Evolutionary conservation across 805 yeast genomes (phyloP), one percentile per base, ranked within the genome.

Genomic region (Spathaspora hagerdaliae): DNA sequence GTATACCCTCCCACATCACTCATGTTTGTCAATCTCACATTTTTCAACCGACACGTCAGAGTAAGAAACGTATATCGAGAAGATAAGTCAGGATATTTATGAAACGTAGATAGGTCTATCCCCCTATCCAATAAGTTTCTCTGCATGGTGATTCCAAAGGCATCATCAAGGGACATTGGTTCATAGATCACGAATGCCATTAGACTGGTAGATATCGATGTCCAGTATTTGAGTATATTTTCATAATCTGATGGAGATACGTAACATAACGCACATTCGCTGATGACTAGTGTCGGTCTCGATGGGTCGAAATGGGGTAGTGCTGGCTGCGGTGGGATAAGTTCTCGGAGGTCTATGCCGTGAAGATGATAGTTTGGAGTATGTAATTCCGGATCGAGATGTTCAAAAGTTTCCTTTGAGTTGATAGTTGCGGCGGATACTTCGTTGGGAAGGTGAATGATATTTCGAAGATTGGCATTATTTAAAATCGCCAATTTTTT

Each of bases 251-350:
- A 65, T 1, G 83, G 80, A 4, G 75, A 68, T 49, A 85, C 55
- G 58, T 86, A 86, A 57, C 95, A 87, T 32, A 87, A 65, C 32
- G 87, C 87, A 63, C 94, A 87, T 59, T 86, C 95, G 50, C 87
- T 79, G 14, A 86, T 58, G 2, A 87, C 61, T 12, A 87, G 55
- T 0, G 94, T 85, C 7, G 87, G 87, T 3, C 62, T 34, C 1
- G 55, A 35, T 8, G 54, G 42, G 48, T 73, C 67, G 31, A 75
- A 48, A 14, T 56, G 51, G n/a, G 42, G 33, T 5, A 31, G 42
- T 10, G 19, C 9, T 19, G 34, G 33, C 32, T 12, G 34, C 46
- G 31, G 9, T 57, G 5, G 44, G 40, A 1, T 47, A 19, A 74
- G 45, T 3, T 52, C 39, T 13, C 88, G 64, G 41, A 86, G 64